Conservation (phyloP, 1,139 yeast species). For the Candida sojae region DNA sequence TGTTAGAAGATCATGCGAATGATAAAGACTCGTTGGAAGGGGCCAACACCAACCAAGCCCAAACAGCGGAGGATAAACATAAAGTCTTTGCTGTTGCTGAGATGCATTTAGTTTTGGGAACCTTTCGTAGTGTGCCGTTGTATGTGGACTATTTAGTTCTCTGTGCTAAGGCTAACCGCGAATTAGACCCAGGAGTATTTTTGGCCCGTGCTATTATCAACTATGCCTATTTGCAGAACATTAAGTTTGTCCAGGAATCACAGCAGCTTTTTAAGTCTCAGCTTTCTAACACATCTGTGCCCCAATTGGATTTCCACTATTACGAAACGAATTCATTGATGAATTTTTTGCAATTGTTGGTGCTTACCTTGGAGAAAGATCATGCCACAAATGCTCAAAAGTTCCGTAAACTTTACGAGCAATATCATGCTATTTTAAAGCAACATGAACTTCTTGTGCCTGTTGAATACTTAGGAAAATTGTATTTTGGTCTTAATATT, state of each 20-base stretch:
- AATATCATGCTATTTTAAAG: slow-evolving; percentile 33
- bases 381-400: slow-evolving; percentile 47
- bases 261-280: slow-evolving; percentile 38
- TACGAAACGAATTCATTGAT: slow-evolving; percentile 41
- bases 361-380: slow-evolving; percentile 60
- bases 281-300: slow-evolving; percentile 14
- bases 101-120: slow-evolving; percentile 68
- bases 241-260: slow-evolving; percentile 56
- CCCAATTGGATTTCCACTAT: slow-evolving; percentile 17
- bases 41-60: neutral
- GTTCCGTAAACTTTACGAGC: slow-evolving; percentile 53
- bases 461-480: slow-evolving; percentile 50
- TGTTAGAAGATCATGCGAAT: slow-evolving; percentile 16
- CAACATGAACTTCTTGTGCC: slow-evolving; percentile 38
- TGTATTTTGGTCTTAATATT: slow-evolving; percentile 38
- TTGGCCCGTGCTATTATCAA: slow-evolving; percentile 67
- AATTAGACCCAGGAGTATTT: slow-evolving; percentile 50
- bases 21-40: neutral
- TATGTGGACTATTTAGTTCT: slow-evolving; percentile 57
- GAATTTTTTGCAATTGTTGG: slow-evolving; percentile 70
- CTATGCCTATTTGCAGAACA: slow-evolving; percentile 64
- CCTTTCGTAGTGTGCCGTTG: slow-evolving; percentile 54
- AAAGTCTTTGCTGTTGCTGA: slow-evolving; percentile 47
- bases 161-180: slow-evolving; percentile 28
- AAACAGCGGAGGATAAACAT: slow-evolving; percentile 26